Conservation (phyloP, 2,329 filamentous ascomycete species). For the Bipolaris zeicola region DNA sequence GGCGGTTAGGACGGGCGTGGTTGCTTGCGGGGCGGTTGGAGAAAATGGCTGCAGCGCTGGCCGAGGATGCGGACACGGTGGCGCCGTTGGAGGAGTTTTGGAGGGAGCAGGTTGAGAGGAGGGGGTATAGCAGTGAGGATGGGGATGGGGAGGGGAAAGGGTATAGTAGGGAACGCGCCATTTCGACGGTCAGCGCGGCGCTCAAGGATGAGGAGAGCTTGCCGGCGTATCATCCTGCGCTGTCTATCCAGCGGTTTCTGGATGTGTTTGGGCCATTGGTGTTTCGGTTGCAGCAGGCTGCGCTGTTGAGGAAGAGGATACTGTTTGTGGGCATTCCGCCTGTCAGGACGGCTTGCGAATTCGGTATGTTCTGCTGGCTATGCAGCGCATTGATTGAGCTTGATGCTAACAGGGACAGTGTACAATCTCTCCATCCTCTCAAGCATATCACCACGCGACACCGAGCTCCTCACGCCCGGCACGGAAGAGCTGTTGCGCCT, state of each 20-base stretch:
- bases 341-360: constrained; percentile 84
- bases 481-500: constrained; percentile 68
- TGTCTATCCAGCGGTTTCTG: constrained; percentile 77
- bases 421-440: constrained; percentile 94
- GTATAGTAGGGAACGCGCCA: constrained; percentile 41
- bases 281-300: constrained; percentile 88
- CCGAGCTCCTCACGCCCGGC: constrained; percentile 69
- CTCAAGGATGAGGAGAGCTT: constrained; percentile 68
- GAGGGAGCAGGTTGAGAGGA: constrained; percentile 58
- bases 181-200: constrained; percentile 62
- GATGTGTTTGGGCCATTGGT: constrained; percentile 88
- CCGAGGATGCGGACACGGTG: constrained; percentile 67
- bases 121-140: not conserved
- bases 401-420: constrained; percentile 59
- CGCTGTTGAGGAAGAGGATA: constrained; percentile 84
- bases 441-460: constrained; percentile 78
- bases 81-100: constrained; percentile 78
- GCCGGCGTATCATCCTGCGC: constrained; percentile 81
- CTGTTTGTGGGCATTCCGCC: constrained; percentile 85
- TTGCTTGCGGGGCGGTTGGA: constrained; percentile 79
- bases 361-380: constrained; percentile 64
- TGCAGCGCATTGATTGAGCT: not conserved
- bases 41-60: constrained; percentile 69
- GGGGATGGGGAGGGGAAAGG: constrained; percentile 17
- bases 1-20: constrained; percentile 87